Percentiles rank a stretch among this genome's conserved stretches.
Conservation (phyloP, 768 basidiomycete genomes). For the Tephrocybe sp. region DNA sequence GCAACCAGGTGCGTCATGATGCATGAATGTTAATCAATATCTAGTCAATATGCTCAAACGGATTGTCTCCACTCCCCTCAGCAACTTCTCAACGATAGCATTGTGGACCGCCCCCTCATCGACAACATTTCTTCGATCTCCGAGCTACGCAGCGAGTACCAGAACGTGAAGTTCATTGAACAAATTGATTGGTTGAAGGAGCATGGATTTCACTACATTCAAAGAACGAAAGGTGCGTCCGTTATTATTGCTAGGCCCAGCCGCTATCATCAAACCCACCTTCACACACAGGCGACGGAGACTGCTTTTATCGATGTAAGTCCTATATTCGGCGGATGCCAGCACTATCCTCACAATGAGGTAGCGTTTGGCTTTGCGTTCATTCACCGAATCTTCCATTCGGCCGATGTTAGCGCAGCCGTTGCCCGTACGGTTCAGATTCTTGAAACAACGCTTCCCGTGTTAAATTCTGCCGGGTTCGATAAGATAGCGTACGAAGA, state of each 20-base stretch:
- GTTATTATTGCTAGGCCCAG: not conserved
- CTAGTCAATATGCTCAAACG: not conserved
- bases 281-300: slow-evolving; percentile 68
- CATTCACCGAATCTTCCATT: slow-evolving; percentile 64
- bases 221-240: slow-evolving; percentile 68
- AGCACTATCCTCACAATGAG: not conserved
- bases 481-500: slow-evolving; percentile 71
- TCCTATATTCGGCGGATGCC: not conserved
- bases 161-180: slow-evolving; percentile 58
- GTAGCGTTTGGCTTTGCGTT: slow-evolving; percentile 83
- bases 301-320: slow-evolving; percentile 91
- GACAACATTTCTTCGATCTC: slow-evolving; percentile 52
- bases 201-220: slow-evolving; percentile 64
- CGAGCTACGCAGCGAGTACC: slow-evolving; percentile 65
- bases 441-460: slow-evolving; percentile 46
- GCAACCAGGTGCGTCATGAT: slow-evolving; percentile 21
- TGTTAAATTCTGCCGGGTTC: slow-evolving; percentile 61
- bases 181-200: slow-evolving; percentile 73
- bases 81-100: slow-evolving; percentile 33
- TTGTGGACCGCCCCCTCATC: slow-evolving; percentile 51
- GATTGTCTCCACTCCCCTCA: slow-evolving; percentile 1
- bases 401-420: slow-evolving; percentile 42
- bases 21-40: not conserved
- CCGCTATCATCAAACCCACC: not conserved
- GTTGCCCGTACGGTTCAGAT: slow-evolving; percentile 51